These are phyloP conservation scores for Coemansia sp. DNA, from an alignment of 192 early-diverging fungal species.

Conservation along the genomic window DNA sequence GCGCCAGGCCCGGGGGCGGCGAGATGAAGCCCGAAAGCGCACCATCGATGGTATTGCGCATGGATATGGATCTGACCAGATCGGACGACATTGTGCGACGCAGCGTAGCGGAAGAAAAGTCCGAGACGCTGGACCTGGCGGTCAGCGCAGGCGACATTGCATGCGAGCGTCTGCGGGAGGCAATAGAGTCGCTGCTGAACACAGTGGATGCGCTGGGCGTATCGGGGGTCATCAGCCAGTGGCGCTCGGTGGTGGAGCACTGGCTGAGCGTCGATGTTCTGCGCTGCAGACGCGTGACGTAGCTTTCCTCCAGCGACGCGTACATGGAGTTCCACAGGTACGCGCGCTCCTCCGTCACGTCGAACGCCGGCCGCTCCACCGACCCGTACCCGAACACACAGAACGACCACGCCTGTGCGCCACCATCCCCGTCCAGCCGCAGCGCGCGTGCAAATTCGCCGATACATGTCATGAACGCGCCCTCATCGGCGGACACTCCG, in stretches of 20 bases:
- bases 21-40: slow-evolving; percentile 11
- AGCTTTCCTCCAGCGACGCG: background rate
- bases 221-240: slow-evolving; percentile 41
- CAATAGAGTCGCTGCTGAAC: background rate
- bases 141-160: slow-evolving; percentile 36
- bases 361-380: slow-evolving; percentile 28
- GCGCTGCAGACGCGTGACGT: slow-evolving; percentile 12
- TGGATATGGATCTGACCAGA: background rate
- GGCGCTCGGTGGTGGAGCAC: slow-evolving; percentile 53
- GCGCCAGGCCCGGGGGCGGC: background rate
- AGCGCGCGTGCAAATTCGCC: slow-evolving; percentile 40
- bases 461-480: slow-evolving; percentile 14
- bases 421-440: slow-evolving; percentile 7
- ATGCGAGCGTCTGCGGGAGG: slow-evolving; percentile 40
- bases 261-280: slow-evolving; percentile 49
- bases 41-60: slow-evolving; percentile 1
- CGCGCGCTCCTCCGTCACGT: slow-evolving; percentile 4
- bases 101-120: slow-evolving; percentile 9
- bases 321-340: slow-evolving; percentile 21
- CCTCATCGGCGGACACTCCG: background rate
- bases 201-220: slow-evolving; percentile 3
- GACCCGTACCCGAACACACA: slow-evolving; percentile 31
- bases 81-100: background rate
- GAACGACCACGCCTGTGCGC: slow-evolving; percentile 17
- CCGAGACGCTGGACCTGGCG: slow-evolving; percentile 42